Evolutionary conservation across 2,329 filamentous ascomycete genomes (phyloP).

Genomic region (Diaporthe longicolla): DNA sequence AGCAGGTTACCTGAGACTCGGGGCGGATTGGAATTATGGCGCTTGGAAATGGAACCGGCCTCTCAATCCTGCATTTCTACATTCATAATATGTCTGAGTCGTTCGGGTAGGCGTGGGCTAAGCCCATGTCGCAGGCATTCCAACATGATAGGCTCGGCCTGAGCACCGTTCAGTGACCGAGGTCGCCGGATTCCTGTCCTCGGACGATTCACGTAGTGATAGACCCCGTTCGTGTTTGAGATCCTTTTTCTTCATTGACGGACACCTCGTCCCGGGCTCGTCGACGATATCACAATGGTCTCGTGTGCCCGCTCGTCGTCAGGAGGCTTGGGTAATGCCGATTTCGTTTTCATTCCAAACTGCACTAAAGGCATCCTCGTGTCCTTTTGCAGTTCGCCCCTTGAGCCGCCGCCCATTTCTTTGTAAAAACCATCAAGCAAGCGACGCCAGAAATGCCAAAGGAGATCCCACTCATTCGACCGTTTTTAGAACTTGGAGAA

Average conservation of each 20-base stretch:
- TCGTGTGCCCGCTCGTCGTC: conserved; percentile 42
- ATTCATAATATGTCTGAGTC: neutral
- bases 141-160: conserved; percentile 3
- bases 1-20: neutral
- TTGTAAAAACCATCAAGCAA: conserved; percentile 53
- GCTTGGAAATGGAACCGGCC: neutral
- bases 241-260: conserved; percentile 43
- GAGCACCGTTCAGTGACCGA: neutral
- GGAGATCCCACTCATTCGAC: conserved; percentile 47
- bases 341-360: conserved; percentile 51
- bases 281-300: conserved; percentile 41
- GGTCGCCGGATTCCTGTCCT: neutral
- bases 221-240: conserved; percentile 29
- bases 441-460: conserved; percentile 53
- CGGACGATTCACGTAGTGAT: neutral
- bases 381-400: conserved; percentile 49
- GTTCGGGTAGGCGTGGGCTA: neutral
- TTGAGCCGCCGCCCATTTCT: conserved; percentile 52
- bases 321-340: conserved; percentile 43
- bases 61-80: conserved; percentile 14
- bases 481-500: conserved; percentile 96
- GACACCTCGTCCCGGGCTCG: conserved; percentile 41
- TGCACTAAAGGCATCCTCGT: conserved; percentile 51
- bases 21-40: neutral
- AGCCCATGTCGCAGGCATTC: conserved; percentile 6